Evolutionary conservation across 2,329 filamentous ascomycete genomes (phyloP).

Genomic region (Colletotrichum trifolii): DNA sequence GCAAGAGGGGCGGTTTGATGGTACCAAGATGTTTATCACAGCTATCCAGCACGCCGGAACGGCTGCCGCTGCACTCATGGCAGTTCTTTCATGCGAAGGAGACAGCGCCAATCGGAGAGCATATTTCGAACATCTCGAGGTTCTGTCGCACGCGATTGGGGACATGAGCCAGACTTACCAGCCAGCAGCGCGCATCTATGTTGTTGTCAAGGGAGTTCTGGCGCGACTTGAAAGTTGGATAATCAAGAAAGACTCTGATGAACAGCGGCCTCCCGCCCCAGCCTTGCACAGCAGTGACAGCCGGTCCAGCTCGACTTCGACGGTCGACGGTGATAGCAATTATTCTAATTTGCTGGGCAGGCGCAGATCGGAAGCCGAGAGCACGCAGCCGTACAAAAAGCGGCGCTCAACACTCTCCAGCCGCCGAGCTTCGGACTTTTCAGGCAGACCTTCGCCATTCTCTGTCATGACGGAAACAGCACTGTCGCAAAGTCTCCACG

Average conservation of each 20-base stretch:
- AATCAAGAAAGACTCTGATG: constrained; percentile 33
- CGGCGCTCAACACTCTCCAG: constrained; percentile 41
- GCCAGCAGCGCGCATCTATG: constrained; percentile 64
- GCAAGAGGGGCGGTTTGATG: constrained; percentile 63
- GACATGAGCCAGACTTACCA: constrained; percentile 66
- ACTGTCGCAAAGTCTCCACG: constrained; percentile 38
- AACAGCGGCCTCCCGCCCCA: too few relatives aligned
- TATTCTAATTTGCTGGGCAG: constrained; percentile 45
- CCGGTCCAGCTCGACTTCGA: constrained; percentile 20
- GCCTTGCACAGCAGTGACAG: constrained; percentile 13
- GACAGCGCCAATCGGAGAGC: constrained; percentile 50
- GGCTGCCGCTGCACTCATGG: constrained; percentile 64
- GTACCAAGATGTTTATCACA: constrained; percentile 60
- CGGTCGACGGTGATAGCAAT: constrained; percentile 25
- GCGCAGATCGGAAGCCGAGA: constrained; percentile 44
- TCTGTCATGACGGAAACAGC: constrained; percentile 39
- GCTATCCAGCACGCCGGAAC: constrained; percentile 66
- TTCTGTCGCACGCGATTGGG: constrained; percentile 60
- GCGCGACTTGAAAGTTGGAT: constrained; percentile 52
- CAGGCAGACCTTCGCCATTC: constrained; percentile 45
- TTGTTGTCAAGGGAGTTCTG: constrained; percentile 63
- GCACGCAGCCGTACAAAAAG: constrained; percentile 44
- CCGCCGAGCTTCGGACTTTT: constrained; percentile 46
- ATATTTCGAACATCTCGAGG: constrained; percentile 61
- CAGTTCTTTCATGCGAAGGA: constrained; percentile 54